Percentiles rank a stretch among this genome's conserved stretches.
phyloP scores from a whole-genome alignment of 108 stramenopile genomes.

The Mayamaea pseudoterrestris region DNA sequence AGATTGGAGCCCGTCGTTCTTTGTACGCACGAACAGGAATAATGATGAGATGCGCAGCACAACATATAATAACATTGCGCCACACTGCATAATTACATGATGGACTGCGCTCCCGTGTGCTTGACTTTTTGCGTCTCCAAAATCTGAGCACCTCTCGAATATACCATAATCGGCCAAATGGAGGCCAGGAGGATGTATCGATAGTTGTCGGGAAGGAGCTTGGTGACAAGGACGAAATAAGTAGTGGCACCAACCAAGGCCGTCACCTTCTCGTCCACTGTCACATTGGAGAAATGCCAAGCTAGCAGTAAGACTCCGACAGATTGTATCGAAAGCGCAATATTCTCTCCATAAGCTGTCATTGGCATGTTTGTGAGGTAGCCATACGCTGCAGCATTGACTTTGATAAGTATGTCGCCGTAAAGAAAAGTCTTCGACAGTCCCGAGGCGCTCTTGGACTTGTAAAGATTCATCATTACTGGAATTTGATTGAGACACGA shows the following conservation, averaged over 20 bases:
- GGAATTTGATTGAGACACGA: conserved; percentile 65
- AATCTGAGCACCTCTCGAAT: conserved; percentile 52
- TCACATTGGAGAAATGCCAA: conserved; percentile 30
- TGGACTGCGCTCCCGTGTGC: conserved; percentile 64
- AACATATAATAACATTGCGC: too few species aligned
- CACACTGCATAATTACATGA: too few species aligned
- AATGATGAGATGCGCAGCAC: too few species aligned
- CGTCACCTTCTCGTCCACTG: conserved; percentile 13
- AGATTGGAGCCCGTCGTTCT: conserved; percentile 55
- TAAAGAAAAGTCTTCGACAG: conserved; percentile 38
- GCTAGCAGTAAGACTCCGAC: conserved; percentile 29
- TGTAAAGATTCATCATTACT: conserved; percentile 48
- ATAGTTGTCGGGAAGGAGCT: conserved; percentile 34
- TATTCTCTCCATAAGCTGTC: conserved; percentile 73
- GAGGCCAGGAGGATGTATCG: conserved; percentile 46
- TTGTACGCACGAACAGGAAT: too few species aligned
- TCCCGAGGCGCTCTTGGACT: conserved; percentile 39
- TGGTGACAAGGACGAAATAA: conserved; percentile 25
- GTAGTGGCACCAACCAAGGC: conserved; percentile 16
- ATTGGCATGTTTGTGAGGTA: conserved; percentile 54
- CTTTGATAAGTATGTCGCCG: conserved; percentile 53
- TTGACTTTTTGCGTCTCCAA: conserved; percentile 34
- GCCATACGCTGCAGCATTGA: conserved; percentile 59
- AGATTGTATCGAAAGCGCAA: conserved; percentile 47
- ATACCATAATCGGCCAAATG: conserved; percentile 44